Evolutionary conservation across 768 basidiomycete genomes (phyloP), one percentile per base, ranked within the genome.

Genomic region (Psilocybe subaeruginosa): DNA sequence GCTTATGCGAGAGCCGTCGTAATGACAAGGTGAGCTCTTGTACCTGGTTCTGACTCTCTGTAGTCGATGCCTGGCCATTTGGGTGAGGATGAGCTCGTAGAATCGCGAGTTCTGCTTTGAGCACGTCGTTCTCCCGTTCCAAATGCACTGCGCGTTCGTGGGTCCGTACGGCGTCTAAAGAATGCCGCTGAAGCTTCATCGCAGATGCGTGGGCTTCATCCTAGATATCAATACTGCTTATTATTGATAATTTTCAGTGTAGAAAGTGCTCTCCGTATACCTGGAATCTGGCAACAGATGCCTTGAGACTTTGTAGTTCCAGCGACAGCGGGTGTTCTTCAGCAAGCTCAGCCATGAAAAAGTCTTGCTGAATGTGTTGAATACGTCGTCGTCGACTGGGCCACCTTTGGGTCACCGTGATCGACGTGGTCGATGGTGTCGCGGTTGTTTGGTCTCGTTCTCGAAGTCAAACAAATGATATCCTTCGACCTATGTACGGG

Each of bases 181-280:
- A 80, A 57, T 85, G 82, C 45, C 82, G 77, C 63, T 91, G 90
- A 2, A 92, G 80, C 66, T 85, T 90, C 45, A 90, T 73, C 3
- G 88, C 81, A n/a, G 86, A 78, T 33, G 76, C 68, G 66, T 90
- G 85, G 4, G 88, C 84, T 74, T 92, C 90, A 72, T 91, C 86
- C 91, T 92, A 35, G 14, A 58, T 14, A 30, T 12, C 5, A 19
- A 30, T 23, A 7, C 27, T 6, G 19, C 19, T 31, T 8, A 14
- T 67, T 51, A 65, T 35, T 16, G 41, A 27, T 31, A 51, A 35
- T 12, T 48, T 16, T 54, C 56, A 49, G 49, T 50, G 35, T 52
- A 46, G 52, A 33, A 62, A 39, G 27, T 39, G 17, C 51, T 55
- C 59, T 29, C 37, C 39, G 63, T 53, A 54, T 60, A 80, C 84